Evolutionary conservation across 768 basidiomycete species (phyloP).

Genomic region (Xerocomellus dryophilus): DNA sequence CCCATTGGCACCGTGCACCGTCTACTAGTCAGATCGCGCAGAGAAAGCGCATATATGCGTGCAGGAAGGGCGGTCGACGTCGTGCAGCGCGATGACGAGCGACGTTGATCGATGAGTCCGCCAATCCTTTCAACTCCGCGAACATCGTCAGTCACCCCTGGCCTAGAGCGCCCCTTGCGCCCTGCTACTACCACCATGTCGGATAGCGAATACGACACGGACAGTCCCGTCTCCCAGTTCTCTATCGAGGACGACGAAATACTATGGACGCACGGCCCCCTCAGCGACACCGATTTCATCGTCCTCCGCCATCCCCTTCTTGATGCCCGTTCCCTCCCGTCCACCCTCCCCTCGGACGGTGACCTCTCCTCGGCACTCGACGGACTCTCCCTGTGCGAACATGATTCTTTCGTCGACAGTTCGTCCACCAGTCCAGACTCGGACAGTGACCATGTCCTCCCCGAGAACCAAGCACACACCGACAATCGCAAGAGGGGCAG

Average conservation of each 20-base stretch:
- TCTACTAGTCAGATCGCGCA: neutral
- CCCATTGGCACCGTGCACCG: neutral
- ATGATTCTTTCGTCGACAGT: constrained; percentile 1
- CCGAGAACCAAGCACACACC: neutral
- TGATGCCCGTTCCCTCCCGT: constrained; percentile 12
- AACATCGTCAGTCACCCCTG: constrained; percentile 2
- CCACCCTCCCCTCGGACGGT: constrained; percentile 14
- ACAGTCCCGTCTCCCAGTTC: constrained; percentile 11
- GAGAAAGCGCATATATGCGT: neutral
- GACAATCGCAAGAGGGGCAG: neutral
- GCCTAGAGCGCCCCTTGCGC: neutral
- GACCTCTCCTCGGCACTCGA: constrained; percentile 15
- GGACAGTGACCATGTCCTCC: neutral
- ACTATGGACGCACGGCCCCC: constrained; percentile 12
- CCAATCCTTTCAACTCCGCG: constrained; percentile 16
- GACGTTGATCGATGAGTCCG: constrained; percentile 1
- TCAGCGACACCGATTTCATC: constrained; percentile 25
- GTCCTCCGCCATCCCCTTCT: constrained; percentile 20
- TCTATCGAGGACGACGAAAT: constrained; percentile 26
- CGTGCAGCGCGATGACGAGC: constrained; percentile 11
- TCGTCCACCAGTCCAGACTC: constrained; percentile 9
- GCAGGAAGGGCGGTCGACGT: neutral
- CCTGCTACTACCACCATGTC: constrained; percentile 5
- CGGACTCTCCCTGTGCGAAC: constrained; percentile 16
- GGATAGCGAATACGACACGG: constrained; percentile 5